Percentiles rank a stretch among this genome's conserved stretches.
These are phyloP conservation scores for Tuber aestivum DNA, from an alignment of 495 filamentous ascomycete species.

Conservation along the genomic window DNA sequence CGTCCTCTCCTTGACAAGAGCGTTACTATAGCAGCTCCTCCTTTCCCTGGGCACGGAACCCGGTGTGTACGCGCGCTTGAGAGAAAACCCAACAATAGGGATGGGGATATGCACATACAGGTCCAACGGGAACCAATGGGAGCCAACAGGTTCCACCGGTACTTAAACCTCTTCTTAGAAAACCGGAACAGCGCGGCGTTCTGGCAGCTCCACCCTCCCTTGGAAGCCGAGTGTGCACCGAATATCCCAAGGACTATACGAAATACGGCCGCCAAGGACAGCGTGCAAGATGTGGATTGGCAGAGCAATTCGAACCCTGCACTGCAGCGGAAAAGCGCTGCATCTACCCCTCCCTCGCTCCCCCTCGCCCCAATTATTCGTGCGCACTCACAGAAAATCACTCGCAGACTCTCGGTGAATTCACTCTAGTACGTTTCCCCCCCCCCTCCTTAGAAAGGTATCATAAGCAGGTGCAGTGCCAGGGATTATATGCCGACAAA, in stretches of 20 bases:
- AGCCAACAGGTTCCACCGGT: too few species aligned
- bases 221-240: not conserved
- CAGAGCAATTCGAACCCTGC: slow-evolving; percentile 76
- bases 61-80: too few species aligned
- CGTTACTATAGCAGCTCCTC: too few species aligned
- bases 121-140: too few species aligned
- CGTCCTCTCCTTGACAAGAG: too few species aligned
- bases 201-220: slow-evolving; percentile 21
- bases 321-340: slow-evolving; percentile 71
- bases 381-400: slow-evolving; percentile 52
- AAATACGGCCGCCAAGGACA: slow-evolving; percentile 68
- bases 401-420: slow-evolving; percentile 49
- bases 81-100: too few species aligned
- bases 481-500: not conserved
- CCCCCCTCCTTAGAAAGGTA: not conserved
- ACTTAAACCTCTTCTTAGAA: too few species aligned
- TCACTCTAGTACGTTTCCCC: slow-evolving; percentile 61
- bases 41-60: too few species aligned
- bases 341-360: slow-evolving; percentile 48
- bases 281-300: slow-evolving; percentile 60
- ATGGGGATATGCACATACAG: too few species aligned
- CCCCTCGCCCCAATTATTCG: slow-evolving; percentile 32
- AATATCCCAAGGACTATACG: slow-evolving; percentile 43
- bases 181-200: too few species aligned
- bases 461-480: too few species aligned